phyloP scores from a whole-genome alignment of 2,329 filamentous ascomycete genomes.

The Talaromyces albobiverticillius region DNA sequence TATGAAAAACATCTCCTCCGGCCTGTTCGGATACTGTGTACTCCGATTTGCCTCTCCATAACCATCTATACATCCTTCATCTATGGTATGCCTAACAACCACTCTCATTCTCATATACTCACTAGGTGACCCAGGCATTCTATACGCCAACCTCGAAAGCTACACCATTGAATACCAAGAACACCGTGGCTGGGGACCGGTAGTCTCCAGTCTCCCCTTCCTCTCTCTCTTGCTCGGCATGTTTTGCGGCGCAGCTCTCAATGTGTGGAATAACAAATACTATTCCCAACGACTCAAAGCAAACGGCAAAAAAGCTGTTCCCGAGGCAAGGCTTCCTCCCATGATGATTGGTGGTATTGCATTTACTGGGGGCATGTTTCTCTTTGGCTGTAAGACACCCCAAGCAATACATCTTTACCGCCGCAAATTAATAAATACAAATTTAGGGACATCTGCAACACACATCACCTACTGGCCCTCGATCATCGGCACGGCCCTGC shows the following conservation, averaged over 20 bases:
- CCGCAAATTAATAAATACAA: background rate
- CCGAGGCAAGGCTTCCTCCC: constrained; percentile 46
- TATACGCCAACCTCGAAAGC: constrained; percentile 28
- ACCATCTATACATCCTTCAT: constrained; percentile 32
- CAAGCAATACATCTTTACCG: no score
- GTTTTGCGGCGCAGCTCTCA: constrained; percentile 36
- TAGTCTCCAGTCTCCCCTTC: constrained; percentile 43
- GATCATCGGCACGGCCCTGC: constrained; percentile 39
- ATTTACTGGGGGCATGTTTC: constrained; percentile 45
- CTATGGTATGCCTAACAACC: constrained; percentile 29
- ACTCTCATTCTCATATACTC: no score
- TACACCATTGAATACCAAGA: constrained; percentile 32
- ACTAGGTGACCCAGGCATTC: constrained; percentile 30
- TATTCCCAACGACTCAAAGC: constrained; percentile 32
- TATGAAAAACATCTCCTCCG: background rate
- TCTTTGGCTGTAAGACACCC: constrained; percentile 46
- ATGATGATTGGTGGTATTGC: constrained; percentile 43
- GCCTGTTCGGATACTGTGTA: background rate
- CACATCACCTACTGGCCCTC: constrained; percentile 43
- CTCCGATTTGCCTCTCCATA: background rate
- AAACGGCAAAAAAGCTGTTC: constrained; percentile 25
- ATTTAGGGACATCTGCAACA: constrained; percentile 24
- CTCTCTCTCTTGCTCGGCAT: constrained; percentile 41
- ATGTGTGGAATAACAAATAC: constrained; percentile 37
- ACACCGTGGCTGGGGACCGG: constrained; percentile 36